Conservation (phyloP, 2,329 filamentous ascomycete species). For the Corniculantispora saksenae region DNA sequence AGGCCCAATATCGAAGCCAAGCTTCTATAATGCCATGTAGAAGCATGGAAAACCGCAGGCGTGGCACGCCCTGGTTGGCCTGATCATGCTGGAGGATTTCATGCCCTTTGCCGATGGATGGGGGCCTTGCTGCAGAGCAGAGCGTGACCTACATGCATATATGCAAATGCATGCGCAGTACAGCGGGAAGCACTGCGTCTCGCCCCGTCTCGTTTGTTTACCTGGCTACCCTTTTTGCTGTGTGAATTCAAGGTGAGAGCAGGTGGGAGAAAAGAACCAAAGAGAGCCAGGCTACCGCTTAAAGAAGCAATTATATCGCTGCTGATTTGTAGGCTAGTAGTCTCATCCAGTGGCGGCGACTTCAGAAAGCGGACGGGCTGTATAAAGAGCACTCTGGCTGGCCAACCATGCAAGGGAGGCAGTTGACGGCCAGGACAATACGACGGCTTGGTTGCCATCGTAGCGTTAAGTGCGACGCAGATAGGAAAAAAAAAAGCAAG, state of each 20-base stretch:
- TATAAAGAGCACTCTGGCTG: neutral
- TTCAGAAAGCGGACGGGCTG: neutral
- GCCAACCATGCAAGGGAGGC: neutral
- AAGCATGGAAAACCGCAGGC: neutral
- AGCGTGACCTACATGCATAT: conserved; percentile 18
- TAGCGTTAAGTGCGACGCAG: neutral
- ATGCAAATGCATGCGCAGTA: neutral
- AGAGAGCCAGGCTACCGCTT: neutral
- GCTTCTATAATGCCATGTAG: neutral
- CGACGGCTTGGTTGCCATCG: neutral
- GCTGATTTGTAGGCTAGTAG: neutral
- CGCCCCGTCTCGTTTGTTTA: neutral
- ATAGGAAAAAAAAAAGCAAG: neutral
- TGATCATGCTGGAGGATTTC: conserved; percentile 1
- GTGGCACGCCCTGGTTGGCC: conserved; percentile 16
- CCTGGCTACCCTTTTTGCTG: too few relatives aligned
- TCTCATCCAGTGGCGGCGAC: too few relatives aligned
- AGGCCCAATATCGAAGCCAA: neutral
- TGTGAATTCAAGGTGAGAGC: neutral
- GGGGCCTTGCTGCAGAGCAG: conserved; percentile 3
- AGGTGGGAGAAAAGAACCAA: neutral
- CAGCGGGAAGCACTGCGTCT: neutral
- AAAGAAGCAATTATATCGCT: neutral
- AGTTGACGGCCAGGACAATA: neutral
- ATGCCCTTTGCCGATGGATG: conserved; percentile 7